Evolutionary conservation across 1,139 yeast species (phyloP).

Genomic region (Spathaspora jeffriesii): DNA sequence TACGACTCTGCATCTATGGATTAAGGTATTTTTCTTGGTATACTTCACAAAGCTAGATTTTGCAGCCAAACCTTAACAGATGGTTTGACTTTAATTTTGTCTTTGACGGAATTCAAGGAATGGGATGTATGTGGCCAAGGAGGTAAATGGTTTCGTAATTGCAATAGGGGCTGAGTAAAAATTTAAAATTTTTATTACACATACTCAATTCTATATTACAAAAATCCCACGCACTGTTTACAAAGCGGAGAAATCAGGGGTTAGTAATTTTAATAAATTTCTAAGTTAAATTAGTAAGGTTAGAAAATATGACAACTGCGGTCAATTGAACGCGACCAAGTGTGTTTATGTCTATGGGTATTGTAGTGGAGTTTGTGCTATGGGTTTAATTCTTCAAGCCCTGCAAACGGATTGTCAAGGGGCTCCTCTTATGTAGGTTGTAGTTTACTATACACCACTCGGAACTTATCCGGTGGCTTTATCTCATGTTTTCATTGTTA

Average conservation of each 20-base stretch:
- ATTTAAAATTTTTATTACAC: background rate
- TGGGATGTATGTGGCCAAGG: background rate
- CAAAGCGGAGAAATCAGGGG: background rate
- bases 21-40: background rate
- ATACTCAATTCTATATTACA: background rate
- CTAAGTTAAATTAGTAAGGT: background rate
- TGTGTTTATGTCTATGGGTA: background rate
- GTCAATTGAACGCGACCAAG: background rate
- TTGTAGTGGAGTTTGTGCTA: background rate
- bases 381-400: background rate
- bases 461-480: constrained; percentile 2
- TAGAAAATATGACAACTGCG: background rate
- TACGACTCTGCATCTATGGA: background rate
- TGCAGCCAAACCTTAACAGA: background rate
- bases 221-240: background rate
- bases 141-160: background rate
- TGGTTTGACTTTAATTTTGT: background rate
- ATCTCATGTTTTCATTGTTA: background rate
- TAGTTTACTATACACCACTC: background rate
- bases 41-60: background rate
- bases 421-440: background rate
- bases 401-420: background rate
- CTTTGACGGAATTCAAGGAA: background rate
- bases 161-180: constrained; percentile 1
- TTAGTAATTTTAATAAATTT: background rate